These are phyloP conservation scores for Fusarium caatingaense DNA, from an alignment of 2,329 filamentous ascomycete genomes.

Conservation along the genomic window DNA sequence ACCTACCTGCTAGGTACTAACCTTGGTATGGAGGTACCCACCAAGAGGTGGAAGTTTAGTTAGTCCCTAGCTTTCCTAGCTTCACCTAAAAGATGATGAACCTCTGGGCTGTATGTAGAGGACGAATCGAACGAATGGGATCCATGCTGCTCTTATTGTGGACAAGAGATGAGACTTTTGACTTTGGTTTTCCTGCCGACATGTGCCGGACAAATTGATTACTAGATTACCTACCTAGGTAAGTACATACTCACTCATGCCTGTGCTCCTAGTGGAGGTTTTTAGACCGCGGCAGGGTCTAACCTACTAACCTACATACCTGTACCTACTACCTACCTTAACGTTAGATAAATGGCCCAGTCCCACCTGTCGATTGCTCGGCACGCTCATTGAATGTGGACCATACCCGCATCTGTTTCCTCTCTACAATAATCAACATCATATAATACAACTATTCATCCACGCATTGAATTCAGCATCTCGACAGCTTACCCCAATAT, in stretches of 20 bases:
- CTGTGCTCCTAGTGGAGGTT: neutral
- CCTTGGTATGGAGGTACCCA: neutral
- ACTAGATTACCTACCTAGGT: too few species aligned
- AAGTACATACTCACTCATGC: neutral
- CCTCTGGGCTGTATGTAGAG: neutral
- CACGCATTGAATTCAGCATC: neutral
- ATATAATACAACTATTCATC: neutral
- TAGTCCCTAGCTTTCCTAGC: neutral
- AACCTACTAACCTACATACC: neutral
- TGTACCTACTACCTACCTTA: neutral
- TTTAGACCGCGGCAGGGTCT: conserved; percentile 14
- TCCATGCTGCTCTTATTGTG: neutral
- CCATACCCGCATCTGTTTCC: conserved; percentile 16
- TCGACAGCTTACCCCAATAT: neutral
- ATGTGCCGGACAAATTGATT: neutral
- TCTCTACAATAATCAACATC: conserved; percentile 4
- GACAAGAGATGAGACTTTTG: neutral
- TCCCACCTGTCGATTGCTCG: conserved; percentile 25
- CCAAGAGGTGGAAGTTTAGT: neutral
- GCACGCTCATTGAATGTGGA: conserved; percentile 25
- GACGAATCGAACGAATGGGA: neutral
- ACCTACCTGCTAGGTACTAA: neutral
- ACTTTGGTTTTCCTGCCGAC: neutral
- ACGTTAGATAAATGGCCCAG: conserved; percentile 21
- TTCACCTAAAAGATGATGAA: neutral